A percentile compares a stretch with the other conserved stretches of the same genome.
Evolutionary conservation across 768 basidiomycete genomes (phyloP).

Genomic region (Suillus americanus): DNA sequence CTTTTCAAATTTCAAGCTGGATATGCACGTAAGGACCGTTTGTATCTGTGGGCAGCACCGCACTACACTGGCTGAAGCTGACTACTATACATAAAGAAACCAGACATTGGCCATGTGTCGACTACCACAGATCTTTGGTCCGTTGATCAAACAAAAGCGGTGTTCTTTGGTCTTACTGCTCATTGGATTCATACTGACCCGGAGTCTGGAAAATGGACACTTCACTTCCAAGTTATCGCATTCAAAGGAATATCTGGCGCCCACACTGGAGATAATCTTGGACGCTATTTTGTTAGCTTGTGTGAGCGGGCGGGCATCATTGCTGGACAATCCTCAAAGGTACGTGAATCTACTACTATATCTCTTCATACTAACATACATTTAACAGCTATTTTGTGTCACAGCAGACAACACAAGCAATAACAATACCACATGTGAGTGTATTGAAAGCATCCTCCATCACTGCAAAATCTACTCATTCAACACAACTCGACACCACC

Average conservation of each 20-base stretch:
- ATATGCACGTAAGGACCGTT: too few relatives aligned
- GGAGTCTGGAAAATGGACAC: not conserved
- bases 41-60: too few relatives aligned
- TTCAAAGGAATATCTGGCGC: constrained; percentile 21
- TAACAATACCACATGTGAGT: constrained; percentile 20
- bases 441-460: constrained; percentile 17
- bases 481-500: constrained; percentile 17
- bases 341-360: constrained; percentile 10
- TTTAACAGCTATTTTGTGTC: constrained; percentile 17
- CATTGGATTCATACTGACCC: constrained; percentile 27
- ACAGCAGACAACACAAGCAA: constrained; percentile 25
- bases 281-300: constrained; percentile 23
- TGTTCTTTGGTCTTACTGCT: constrained; percentile 20
- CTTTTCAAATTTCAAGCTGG: too few relatives aligned
- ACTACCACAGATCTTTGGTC: constrained; percentile 18
- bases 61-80: too few relatives aligned
- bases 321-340: constrained; percentile 18
- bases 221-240: constrained; percentile 22
- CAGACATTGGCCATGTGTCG: constrained; percentile 12
- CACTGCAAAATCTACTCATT: constrained; percentile 9
- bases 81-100: too few relatives aligned
- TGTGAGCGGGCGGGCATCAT: constrained; percentile 29
- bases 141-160: constrained; percentile 18
- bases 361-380: constrained; percentile 4
- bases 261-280: constrained; percentile 29